Conservation (phyloP, 2,329 filamentous ascomycete genomes). For the Sporothrix curviconia region DNA sequence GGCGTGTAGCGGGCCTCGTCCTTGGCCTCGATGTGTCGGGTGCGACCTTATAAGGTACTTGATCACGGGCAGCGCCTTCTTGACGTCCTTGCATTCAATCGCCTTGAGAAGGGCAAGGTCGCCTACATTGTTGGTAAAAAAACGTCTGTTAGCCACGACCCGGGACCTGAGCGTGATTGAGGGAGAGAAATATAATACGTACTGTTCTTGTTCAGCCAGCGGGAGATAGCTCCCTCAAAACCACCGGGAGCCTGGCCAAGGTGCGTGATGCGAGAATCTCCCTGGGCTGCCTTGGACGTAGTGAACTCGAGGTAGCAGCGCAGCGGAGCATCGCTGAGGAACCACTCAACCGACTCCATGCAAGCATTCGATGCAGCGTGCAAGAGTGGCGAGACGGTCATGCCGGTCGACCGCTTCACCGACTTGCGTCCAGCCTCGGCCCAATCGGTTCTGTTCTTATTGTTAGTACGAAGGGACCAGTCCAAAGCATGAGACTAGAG, state of each 20-base stretch:
- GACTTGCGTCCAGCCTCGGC: slow-evolving; percentile 53
- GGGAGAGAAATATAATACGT: slow-evolving; percentile 28
- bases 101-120: slow-evolving; percentile 62
- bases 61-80: slow-evolving; percentile 48
- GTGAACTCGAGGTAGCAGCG: slow-evolving; percentile 63
- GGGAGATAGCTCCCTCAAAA: slow-evolving; percentile 55
- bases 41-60: slow-evolving; percentile 58
- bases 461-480: too few relatives aligned
- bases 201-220: slow-evolving; percentile 57
- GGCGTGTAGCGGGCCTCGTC: slow-evolving; percentile 56
- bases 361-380: slow-evolving; percentile 50
- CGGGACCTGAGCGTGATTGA: background rate
- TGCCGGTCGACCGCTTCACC: slow-evolving; percentile 33
- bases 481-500: too few relatives aligned
- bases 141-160: too few relatives aligned
- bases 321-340: slow-evolving; percentile 63
- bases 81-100: slow-evolving; percentile 39
- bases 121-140: slow-evolving; percentile 31
- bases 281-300: slow-evolving; percentile 48
- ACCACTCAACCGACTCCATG: slow-evolving; percentile 69
- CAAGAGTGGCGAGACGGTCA: slow-evolving; percentile 52
- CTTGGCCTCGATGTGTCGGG: slow-evolving; percentile 59
- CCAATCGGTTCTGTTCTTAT: slow-evolving; percentile 68
- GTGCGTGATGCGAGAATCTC: slow-evolving; percentile 56
- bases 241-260: slow-evolving; percentile 54